phyloP scores from a whole-genome alignment of 192 early-diverging fungal species.

The Backusella tuberculispora region DNA sequence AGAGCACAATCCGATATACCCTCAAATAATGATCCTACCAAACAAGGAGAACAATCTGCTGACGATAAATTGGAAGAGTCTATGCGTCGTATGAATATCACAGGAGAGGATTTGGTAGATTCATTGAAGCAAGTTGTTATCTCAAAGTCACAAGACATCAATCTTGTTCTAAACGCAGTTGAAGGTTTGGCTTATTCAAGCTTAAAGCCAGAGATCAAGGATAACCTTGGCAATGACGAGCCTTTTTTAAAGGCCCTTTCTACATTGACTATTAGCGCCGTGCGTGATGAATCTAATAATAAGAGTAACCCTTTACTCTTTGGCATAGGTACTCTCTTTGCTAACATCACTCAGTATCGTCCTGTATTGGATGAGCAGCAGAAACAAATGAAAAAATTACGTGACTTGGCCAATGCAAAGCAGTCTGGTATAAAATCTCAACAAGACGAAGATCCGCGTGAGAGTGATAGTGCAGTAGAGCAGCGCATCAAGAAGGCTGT shows the following conservation, averaged over 20 bases:
- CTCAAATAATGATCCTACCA: neutral
- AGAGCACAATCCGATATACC: conserved; percentile 24
- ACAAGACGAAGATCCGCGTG: conserved; percentile 49
- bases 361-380: conserved; percentile 78
- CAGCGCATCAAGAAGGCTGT: conserved; percentile 60
- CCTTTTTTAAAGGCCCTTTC: conserved; percentile 63
- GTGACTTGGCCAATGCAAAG: conserved; percentile 38
- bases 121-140: conserved; percentile 61
- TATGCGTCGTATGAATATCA: conserved; percentile 39
- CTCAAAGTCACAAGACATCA: conserved; percentile 32
- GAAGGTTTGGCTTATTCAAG: conserved; percentile 88
- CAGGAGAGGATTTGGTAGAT: conserved; percentile 47
- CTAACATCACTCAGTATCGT: conserved; percentile 75
- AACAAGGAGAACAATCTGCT: conserved; percentile 16
- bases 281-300: conserved; percentile 37
- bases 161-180: conserved; percentile 57
- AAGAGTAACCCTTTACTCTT: conserved; percentile 62
- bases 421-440: neutral
- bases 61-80: conserved; percentile 42
- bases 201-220: conserved; percentile 70
- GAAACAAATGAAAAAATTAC: conserved; percentile 75
- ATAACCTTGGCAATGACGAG: conserved; percentile 62
- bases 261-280: conserved; percentile 48
- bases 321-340: conserved; percentile 73
- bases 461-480: conserved; percentile 65